phyloP scores from a whole-genome alignment of 768 basidiomycete species.

The Porphyrellus cyaneotinctus region DNA sequence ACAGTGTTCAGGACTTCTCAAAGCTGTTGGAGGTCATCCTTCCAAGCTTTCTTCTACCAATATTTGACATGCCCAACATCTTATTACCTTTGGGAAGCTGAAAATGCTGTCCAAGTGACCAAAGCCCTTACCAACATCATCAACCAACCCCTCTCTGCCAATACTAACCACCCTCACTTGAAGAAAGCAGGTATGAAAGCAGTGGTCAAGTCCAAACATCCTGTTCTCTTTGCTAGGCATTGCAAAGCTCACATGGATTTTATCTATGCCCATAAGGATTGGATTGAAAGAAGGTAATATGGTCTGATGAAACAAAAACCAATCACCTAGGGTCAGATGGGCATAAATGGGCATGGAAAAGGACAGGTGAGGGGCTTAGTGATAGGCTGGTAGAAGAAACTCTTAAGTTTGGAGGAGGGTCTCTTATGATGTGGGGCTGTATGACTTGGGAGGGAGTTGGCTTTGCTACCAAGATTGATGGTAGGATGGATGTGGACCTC shows the following conservation, averaged over 20 bases:
- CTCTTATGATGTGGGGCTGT: background rate
- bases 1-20: too few species aligned
- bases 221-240: background rate
- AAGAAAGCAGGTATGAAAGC: background rate
- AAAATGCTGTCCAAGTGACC: background rate
- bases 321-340: background rate
- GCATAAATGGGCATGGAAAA: background rate
- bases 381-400: background rate
- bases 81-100: background rate
- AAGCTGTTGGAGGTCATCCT: too few species aligned
- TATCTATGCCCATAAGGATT: background rate
- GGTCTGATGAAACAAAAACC: background rate
- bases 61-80: too few species aligned
- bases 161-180: background rate
- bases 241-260: background rate
- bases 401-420: background rate
- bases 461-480: background rate
- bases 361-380: background rate
- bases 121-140: background rate
- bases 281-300: background rate
- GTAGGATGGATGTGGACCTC: background rate
- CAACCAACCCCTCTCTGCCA: background rate
- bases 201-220: background rate
- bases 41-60: too few species aligned
- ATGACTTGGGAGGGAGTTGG: background rate